Conservation (phyloP, 139 green algal species). For the Tetradesmus lagerheimii region DNA sequence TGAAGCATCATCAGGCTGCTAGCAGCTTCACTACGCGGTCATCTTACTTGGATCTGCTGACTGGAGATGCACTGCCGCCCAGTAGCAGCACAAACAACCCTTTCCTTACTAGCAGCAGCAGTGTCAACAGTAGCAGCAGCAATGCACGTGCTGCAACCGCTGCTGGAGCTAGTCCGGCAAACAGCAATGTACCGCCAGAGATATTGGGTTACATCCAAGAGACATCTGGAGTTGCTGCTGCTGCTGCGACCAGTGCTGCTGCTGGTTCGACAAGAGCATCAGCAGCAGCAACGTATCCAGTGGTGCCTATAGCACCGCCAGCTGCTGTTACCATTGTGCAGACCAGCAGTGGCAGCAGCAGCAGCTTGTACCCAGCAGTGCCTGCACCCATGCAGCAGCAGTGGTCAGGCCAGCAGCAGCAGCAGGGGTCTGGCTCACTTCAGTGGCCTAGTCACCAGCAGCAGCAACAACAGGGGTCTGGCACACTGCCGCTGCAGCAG, state of each 20-base stretch:
- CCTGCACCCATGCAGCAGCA: background rate
- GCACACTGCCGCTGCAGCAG: background rate
- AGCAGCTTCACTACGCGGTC: background rate
- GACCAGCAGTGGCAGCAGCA: conserved; percentile 14
- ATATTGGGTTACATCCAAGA: background rate
- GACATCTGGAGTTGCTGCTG: background rate
- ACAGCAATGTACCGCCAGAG: background rate
- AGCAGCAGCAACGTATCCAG: background rate
- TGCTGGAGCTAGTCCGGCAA: background rate
- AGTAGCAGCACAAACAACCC: conserved; percentile 5
- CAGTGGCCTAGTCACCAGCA: background rate
- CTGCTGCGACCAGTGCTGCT: background rate
- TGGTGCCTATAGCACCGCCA: background rate
- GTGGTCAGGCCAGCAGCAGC: conserved; percentile 1
- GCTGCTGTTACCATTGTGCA: background rate
- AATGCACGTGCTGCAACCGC: background rate
- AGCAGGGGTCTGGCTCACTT: background rate
- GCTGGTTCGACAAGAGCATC: background rate
- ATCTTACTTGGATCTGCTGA: conserved; percentile 39
- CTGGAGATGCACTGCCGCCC: background rate
- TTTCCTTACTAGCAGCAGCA: background rate
- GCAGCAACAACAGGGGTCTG: background rate
- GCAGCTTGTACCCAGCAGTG: background rate
- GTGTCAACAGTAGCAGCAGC: background rate
- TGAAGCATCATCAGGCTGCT: background rate